Conservation (phyloP, 306 rosid species). For the Sicyos edulis region DNA sequence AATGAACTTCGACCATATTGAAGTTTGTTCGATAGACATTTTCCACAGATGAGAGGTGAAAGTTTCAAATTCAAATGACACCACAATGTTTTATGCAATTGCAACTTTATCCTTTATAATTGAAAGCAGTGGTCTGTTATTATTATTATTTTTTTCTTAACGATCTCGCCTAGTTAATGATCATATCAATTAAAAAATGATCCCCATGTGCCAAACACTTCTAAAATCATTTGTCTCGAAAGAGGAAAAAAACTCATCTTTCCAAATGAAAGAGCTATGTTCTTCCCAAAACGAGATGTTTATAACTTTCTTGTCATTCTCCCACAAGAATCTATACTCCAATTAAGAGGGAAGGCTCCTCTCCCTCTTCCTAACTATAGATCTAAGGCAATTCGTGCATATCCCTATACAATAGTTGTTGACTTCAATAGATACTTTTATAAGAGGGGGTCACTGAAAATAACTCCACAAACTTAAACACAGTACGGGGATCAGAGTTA, state of each 20-base stretch:
- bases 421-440: neutral
- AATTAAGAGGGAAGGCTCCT: neutral
- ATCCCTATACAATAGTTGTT: neutral
- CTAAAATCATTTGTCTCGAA: neutral
- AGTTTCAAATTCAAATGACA: neutral
- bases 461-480: neutral
- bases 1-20: neutral
- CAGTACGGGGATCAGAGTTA: neutral
- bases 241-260: neutral
- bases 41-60: neutral
- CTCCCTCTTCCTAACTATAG: conserved; percentile 4
- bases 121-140: neutral
- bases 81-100: neutral
- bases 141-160: neutral
- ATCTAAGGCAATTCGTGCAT: neutral
- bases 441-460: neutral
- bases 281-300: neutral
- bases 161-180: neutral
- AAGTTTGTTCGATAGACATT: conserved; percentile 8
- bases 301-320: neutral
- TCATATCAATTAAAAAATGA: neutral
- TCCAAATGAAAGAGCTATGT: neutral
- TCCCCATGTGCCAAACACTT: neutral
- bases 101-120: conserved; percentile 11
- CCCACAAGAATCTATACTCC: conserved; percentile 6